A percentile compares a stretch with the other conserved stretches of the same genome.
These are phyloP conservation scores for Lactifluus piperatus DNA, from an alignment of 768 basidiomycete genomes.

Conservation along the genomic window DNA sequence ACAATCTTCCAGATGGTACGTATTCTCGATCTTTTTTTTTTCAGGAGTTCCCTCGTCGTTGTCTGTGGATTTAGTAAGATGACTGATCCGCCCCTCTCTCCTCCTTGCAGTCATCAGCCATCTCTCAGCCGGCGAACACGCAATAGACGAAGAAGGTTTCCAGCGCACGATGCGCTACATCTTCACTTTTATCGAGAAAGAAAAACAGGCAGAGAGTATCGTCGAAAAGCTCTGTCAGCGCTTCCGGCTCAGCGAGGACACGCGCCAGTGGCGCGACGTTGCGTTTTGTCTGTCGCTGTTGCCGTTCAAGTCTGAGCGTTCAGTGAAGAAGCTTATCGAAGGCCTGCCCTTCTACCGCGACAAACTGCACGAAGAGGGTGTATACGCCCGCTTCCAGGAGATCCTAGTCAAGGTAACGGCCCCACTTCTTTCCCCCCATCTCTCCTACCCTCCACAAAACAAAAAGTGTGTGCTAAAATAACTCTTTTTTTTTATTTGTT, in stretches of 20 bases:
- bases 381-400: conserved; percentile 82
- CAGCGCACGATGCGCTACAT: conserved; percentile 91
- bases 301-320: conserved; percentile 95
- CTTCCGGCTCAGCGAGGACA: conserved; percentile 80
- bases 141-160: conserved; percentile 89
- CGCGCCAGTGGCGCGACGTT: conserved; percentile 96
- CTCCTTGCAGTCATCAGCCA: conserved; percentile 79
- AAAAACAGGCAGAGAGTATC: conserved; percentile 96
- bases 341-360: conserved; percentile 89
- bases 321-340: conserved; percentile 93
- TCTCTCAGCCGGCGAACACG: conserved; percentile 80
- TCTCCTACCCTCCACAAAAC: not conserved
- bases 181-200: conserved; percentile 97
- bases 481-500: no score
- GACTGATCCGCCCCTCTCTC: not conserved
- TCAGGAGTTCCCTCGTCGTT: no score
- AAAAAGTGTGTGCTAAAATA: not conserved
- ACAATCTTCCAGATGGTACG: conserved; percentile 92
- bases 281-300: conserved; percentile 90
- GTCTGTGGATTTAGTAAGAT: no score
- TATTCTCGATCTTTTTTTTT: not conserved
- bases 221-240: conserved; percentile 97
- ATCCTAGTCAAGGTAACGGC: conserved; percentile 46
- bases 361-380: conserved; percentile 83
- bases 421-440: not conserved